Percentiles rank a stretch among this genome's conserved stretches.
Conservation (phyloP, 441 rosid species). For the Codiaeum variegatum region DNA sequence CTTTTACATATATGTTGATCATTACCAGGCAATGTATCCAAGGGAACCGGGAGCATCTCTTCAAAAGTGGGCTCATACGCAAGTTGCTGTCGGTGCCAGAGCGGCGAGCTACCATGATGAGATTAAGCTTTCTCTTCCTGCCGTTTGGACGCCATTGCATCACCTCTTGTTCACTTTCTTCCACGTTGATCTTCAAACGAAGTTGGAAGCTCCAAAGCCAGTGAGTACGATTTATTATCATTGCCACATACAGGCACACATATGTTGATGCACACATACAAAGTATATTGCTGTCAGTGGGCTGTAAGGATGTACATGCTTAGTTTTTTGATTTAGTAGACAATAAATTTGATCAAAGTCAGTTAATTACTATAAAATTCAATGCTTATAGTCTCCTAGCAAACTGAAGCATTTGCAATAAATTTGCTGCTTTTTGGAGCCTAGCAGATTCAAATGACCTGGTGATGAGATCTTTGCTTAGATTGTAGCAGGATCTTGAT, state of each 20-base stretch:
- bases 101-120: slow-evolving; percentile 94
- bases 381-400: background rate
- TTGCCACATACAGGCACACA: background rate
- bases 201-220: slow-evolving; percentile 98
- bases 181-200: slow-evolving; percentile 97
- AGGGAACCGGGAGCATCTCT: slow-evolving; percentile 75
- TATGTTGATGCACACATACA: background rate
- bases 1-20: slow-evolving; percentile 26
- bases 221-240: slow-evolving; percentile 40
- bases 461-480: background rate
- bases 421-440: background rate
- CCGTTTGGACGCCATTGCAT: slow-evolving; percentile 91
- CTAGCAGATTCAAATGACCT: background rate
- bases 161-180: slow-evolving; percentile 95
- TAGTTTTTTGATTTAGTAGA: background rate
- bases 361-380: background rate
- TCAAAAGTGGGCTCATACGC: slow-evolving; percentile 92
- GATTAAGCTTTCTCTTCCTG: slow-evolving; percentile 87
- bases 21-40: slow-evolving; percentile 77
- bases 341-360: background rate
- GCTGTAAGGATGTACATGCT: background rate
- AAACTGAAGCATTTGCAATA: background rate
- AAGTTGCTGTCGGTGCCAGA: slow-evolving; percentile 87
- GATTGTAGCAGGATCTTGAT: background rate
- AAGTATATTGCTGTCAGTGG: background rate